Evolutionary conservation across 805 yeast genomes (phyloP).

Genomic region (Ogataea salicorniae): DNA sequence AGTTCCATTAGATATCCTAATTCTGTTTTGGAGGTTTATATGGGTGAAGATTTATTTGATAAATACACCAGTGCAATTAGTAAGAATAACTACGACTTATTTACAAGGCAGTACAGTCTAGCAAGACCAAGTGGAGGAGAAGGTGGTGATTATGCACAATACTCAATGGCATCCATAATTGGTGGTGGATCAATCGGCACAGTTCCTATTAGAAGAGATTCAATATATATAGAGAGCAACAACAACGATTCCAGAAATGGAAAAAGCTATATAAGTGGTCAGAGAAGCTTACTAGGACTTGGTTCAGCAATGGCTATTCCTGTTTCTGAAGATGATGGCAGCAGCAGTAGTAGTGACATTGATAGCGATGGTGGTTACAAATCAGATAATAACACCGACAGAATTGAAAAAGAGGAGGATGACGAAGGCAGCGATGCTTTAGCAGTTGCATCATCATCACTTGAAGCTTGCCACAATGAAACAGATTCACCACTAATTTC

Average conservation of each 20-base stretch:
- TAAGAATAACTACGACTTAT: not conserved
- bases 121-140: conserved; percentile 11
- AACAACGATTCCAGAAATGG: too few relatives aligned
- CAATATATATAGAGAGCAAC: too few relatives aligned
- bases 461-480: too few relatives aligned
- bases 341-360: not conserved
- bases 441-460: too few relatives aligned
- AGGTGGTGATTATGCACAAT: conserved; percentile 5
- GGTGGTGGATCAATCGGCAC: conserved; percentile 14
- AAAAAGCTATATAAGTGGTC: too few relatives aligned
- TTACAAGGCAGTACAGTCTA: conserved; percentile 15
- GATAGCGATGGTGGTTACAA: not conserved
- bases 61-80: conserved; percentile 5
- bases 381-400: not conserved
- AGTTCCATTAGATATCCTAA: conserved; percentile 15
- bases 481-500: too few relatives aligned
- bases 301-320: too few relatives aligned
- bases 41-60: conserved; percentile 16
- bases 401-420: not conserved
- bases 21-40: conserved; percentile 19
- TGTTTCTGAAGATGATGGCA: not conserved
- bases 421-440: not conserved
- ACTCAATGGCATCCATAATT: conserved; percentile 19
- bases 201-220: conserved; percentile 13
- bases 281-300: too few relatives aligned